Evolutionary conservation across 164 flowering plant species (phyloP), one percentile per base, ranked within the genome.

Genomic region (Cinnamomum chago): DNA sequence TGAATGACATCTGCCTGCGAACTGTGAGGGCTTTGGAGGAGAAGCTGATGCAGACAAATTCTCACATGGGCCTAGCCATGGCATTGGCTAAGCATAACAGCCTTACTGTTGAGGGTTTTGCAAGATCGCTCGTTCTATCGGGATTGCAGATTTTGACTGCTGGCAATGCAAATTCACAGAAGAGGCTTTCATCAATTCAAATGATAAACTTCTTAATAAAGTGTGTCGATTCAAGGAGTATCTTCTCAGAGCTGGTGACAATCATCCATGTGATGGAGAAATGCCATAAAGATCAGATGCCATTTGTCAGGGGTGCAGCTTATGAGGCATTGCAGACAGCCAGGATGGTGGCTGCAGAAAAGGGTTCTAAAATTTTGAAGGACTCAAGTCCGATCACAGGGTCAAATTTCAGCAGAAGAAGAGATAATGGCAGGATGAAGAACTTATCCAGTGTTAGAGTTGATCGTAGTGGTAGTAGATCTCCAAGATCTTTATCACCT

Each of bases 161-260:
- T 30, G 97, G 96, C 10, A 77, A 81, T 22, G 82, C 65, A 18
- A 89, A 88, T 77, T 88, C 97, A 58, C 98, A 93, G 81, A 96
- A 92, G 80, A 79, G 91, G 50, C 76, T 94, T 60, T 80, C 88
- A 0, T 92, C 98, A 1, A 90, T 96, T 76, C 97, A 94, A 72
- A 94, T 94, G 98, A 79, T 94, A 55, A 89, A 93, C 77, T 92
- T 85, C 76, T 75, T 96, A 81, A 86, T 96, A 94, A 96, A 86
- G 82, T 82, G 87, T 76, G 79, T 96, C 75, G 97, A 96, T 75
- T 83, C 88, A 2, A 83, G 92, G 81, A 90, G 98, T 76, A 76
- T 92, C 74, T 81, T 47, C 28, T 90, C 98, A 2, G 97, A 96
- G 86, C 76, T 96, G 33, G 87, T 78, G 62, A 35, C 81, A 71